Evolutionary conservation across 306 rosid genomes (phyloP).

Genomic region (Alnus rubra): DNA sequence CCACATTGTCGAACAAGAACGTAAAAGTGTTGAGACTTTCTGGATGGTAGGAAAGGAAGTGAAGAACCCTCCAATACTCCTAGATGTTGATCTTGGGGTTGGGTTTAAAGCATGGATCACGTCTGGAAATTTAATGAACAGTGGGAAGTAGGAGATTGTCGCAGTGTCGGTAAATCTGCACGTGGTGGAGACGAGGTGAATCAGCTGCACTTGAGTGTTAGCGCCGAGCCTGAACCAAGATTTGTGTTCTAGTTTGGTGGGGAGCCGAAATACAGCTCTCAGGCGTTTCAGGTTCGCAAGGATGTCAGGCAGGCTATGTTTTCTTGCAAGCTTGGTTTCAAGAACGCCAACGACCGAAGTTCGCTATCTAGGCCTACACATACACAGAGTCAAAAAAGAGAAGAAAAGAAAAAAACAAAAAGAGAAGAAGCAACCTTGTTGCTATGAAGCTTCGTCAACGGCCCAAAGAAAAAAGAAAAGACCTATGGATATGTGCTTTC

Average conservation of each 20-base stretch:
- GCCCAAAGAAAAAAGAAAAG: too few species aligned
- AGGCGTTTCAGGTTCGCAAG: constrained; percentile 64
- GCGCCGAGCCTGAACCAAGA: too few species aligned
- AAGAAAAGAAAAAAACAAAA: too few species aligned
- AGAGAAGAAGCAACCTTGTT: too few species aligned
- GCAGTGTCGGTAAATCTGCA: constrained; percentile 49
- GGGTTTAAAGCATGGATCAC: constrained; percentile 92
- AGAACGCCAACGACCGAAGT: constrained; percentile 54
- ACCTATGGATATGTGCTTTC: too few species aligned
- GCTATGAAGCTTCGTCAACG: too few species aligned
- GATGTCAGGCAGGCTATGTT: constrained; percentile 64
- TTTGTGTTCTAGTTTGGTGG: constrained; percentile 75
- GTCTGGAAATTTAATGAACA: constrained; percentile 82
- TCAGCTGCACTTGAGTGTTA: constrained; percentile 62
- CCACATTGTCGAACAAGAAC: constrained; percentile 76
- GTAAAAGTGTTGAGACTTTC: constrained; percentile 87
- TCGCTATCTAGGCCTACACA: too few species aligned
- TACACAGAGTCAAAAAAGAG: too few species aligned
- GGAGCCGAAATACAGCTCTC: constrained; percentile 77
- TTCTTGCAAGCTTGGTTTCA: constrained; percentile 72
- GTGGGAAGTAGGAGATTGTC: constrained; percentile 50
- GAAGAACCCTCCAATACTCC: constrained; percentile 87
- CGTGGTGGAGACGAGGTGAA: constrained; percentile 44
- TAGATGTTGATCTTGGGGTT: constrained; percentile 92
- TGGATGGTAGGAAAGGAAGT: constrained; percentile 88